Conservation (phyloP, 495 filamentous ascomycete species). For the Tuber borchii region DNA sequence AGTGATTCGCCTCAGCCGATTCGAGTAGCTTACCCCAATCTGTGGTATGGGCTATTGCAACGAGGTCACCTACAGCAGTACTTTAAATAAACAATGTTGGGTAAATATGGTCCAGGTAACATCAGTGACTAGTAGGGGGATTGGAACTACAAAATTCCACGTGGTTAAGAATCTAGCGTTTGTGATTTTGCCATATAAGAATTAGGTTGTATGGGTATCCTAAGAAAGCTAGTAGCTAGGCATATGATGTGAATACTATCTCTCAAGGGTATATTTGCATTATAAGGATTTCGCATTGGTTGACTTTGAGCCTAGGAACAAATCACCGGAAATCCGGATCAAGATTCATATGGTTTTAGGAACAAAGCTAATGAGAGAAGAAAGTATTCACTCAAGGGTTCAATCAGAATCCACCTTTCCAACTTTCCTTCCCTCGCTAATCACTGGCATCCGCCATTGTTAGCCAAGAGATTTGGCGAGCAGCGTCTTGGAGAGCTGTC, state of each 20-base stretch:
- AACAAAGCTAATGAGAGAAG: neutral
- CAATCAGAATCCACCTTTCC: neutral
- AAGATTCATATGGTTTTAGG: neutral
- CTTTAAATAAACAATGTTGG: neutral
- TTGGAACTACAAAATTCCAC: neutral
- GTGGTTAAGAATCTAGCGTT: neutral
- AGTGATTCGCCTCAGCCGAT: neutral
- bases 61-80: neutral
- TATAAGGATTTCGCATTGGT: neutral
- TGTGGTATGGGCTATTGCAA: neutral
- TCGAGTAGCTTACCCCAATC: neutral
- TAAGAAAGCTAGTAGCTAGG: neutral
- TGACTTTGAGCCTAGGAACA: neutral
- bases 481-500: constrained; percentile 10
- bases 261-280: neutral
- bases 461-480: constrained; percentile 7
- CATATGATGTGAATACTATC: neutral
- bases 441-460: constrained; percentile 11
- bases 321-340: neutral
- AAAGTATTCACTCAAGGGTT: neutral
- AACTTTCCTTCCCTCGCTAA: neutral
- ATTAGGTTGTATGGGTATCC: neutral
- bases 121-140: neutral
- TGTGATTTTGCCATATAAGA: neutral
- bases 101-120: neutral